Conservation (phyloP, 2,329 filamentous ascomycete genomes). For the Hypocrella siamensis region DNA sequence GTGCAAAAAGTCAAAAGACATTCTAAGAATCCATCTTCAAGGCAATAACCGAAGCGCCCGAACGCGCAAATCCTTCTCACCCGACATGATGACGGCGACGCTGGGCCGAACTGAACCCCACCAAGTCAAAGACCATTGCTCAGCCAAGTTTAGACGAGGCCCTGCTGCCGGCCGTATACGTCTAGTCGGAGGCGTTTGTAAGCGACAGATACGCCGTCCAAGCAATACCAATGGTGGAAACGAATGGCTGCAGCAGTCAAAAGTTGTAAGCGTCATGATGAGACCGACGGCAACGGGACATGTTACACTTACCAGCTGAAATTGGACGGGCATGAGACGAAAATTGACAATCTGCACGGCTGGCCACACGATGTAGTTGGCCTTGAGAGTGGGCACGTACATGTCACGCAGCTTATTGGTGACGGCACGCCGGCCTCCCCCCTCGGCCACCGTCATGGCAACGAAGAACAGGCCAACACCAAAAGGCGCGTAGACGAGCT, state of each 20-base stretch:
- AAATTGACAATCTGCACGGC: slow-evolving; percentile 96
- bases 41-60: no score
- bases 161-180: no score
- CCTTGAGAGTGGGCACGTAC: slow-evolving; percentile 85
- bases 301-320: slow-evolving; percentile 63
- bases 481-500: slow-evolving; percentile 82
- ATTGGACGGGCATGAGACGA: slow-evolving; percentile 83
- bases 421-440: slow-evolving; percentile 68
- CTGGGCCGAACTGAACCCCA: no score
- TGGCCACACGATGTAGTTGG: slow-evolving; percentile 92
- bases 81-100: no score
- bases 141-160: no score
- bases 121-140: no score
- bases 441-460: slow-evolving; percentile 91
- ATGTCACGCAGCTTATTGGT: slow-evolving; percentile 80
- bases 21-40: no score
- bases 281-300: neutral
- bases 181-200: slow-evolving; percentile 70
- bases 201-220: slow-evolving; percentile 96
- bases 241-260: slow-evolving; percentile 57
- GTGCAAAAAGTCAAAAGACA: no score
- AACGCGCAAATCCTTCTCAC: no score
- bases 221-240: slow-evolving; percentile 87
- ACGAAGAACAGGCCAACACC: slow-evolving; percentile 84
- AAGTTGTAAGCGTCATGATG: neutral